Base-by-base conservation (phyloP, 1,139 yeast genomes). In the Blastobotrys persicus region DNA sequence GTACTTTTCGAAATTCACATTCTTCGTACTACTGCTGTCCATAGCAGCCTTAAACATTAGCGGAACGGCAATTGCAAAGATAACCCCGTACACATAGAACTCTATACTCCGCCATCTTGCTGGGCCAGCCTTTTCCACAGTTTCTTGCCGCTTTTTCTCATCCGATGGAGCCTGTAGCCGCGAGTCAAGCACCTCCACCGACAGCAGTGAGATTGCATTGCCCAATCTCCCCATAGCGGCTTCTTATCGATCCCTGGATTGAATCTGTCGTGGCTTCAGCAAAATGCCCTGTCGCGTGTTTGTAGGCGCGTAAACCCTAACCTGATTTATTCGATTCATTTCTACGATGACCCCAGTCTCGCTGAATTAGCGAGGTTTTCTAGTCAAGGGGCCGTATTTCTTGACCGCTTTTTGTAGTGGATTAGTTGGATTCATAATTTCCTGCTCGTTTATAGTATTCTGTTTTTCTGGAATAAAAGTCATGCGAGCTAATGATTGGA, bases 1-100 rank as follows among this genome's bases (percentile, higher is more conserved):
- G 62, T 78, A 89, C 46, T 73, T 71, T 16, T 78, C 76, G 62
- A 84, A 92, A 62, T 89, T 89, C n/a, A 85, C 82, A 61, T 87
- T 88, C 4, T 80, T 42, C 55, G 61, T 53, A 60, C 81, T 81
- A 40, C 94, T 83, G 2, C 95, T 94, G 42, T 80, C 84, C 77
- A 85, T 78, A 2, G 92, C 96, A 0, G 95, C 82, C 59, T 80
- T 80, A 61, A 83, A 76, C 89, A 92, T 83, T 64, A 84, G 66
- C 1, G 98, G 98, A 2, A 92, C 88, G 6, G 80, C 84, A 1
- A 87, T 61, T 0, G 75, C 69, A 63, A 88, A 87, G 4, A 80
- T 78, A 12, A 80, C 56, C 45, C 77, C 72, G 62, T 92, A 91
- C 34, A 87, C 53, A 55, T 72, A 78, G 68, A 85, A 91, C 67